phyloP scores from a whole-genome alignment of 805 yeast species.

The Tetrapisispora arboricola region DNA sequence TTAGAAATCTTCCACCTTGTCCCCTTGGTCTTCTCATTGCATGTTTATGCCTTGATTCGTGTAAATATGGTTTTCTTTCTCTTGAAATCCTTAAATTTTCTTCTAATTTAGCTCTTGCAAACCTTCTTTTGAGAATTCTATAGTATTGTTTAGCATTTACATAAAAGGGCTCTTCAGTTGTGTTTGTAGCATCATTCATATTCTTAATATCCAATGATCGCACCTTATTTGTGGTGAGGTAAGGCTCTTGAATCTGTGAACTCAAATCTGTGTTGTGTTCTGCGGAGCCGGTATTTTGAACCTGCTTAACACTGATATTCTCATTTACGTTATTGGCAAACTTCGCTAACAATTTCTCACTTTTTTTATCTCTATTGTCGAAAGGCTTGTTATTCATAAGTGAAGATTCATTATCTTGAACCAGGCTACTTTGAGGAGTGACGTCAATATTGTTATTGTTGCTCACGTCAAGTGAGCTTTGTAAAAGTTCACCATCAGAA shows the following conservation, averaged over 20 bases:
- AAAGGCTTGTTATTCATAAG: too few species aligned
- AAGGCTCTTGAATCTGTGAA: too few species aligned
- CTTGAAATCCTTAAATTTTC: conserved; percentile 82
- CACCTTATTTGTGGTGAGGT: background rate
- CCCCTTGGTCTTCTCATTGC: conserved; percentile 99
- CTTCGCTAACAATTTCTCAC: too few species aligned
- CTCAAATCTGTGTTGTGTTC: too few species aligned
- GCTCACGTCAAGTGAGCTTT: too few species aligned
- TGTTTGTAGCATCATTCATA: background rate
- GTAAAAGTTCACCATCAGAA: too few species aligned
- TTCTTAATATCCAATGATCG: too few species aligned
- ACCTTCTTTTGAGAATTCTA: conserved; percentile 81
- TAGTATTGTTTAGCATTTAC: conserved; percentile 98
- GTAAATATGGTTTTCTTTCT: conserved; percentile 76
- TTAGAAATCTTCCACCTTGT: conserved; percentile 93
- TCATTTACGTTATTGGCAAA: too few species aligned
- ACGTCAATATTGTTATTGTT: background rate
- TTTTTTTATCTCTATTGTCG: too few species aligned
- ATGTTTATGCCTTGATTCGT: conserved; percentile 95
- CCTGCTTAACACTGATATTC: too few species aligned
- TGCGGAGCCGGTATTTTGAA: too few species aligned
- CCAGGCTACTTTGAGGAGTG: background rate
- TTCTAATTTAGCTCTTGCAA: conserved; percentile 88
- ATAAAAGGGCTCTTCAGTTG: conserved; percentile 66
- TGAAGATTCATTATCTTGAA: too few species aligned